Evolutionary conservation across 225 moss, liverwort and hornwort genomes (phyloP), one percentile per base, ranked within the genome.

Genomic region (Bryoerythrophyllum caledonicum): DNA sequence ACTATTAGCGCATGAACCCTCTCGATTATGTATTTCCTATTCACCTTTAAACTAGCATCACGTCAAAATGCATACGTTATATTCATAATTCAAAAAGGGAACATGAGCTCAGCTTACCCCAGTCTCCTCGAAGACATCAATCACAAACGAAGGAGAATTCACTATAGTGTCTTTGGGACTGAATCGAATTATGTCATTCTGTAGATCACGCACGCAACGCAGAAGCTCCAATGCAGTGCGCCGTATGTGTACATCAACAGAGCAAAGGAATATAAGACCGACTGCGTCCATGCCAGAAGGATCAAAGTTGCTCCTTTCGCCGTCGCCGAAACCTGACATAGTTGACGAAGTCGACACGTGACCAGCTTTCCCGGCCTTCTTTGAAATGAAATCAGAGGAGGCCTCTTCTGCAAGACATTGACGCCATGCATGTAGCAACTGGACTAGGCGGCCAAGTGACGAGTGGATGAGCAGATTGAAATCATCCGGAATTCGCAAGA

Each of bases 251-350:
- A 95, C 82, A 79, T 95, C 95, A 62, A 99, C 93, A 38, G 99
- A 99, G 75, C 99, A 99, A 70, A 99, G 93, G 78, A 93, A 99
- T 70, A 99, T 95, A 74, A 99, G 95, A 65, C 95, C 99, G 67
- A 99, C 99, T 37, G 95, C 90, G 82, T 99, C 99, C 99, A 99
- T 99, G 80, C 99, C 99, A 78, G 95, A 99, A 44, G 93, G 99
- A 85, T 99, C 93, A 86, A 99, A 99, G 70, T 75, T 80, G 82
- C 82, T 83, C 55, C 86, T 85, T 82, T 86, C 87, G 57, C 86
- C 88, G 69, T 95, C 95, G 61, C 85, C 81, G 59, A 87, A 76
- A 46, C 86, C 83, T 65, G 82, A 85, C 52, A 85, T 81, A 17
- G 83, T 71, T 72, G 91, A 85, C 51, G 85, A 84, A 57, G 78